These are phyloP conservation scores for Daldinia sp. DNA, from an alignment of 2,329 filamentous ascomycete genomes.

Conservation along the genomic window DNA sequence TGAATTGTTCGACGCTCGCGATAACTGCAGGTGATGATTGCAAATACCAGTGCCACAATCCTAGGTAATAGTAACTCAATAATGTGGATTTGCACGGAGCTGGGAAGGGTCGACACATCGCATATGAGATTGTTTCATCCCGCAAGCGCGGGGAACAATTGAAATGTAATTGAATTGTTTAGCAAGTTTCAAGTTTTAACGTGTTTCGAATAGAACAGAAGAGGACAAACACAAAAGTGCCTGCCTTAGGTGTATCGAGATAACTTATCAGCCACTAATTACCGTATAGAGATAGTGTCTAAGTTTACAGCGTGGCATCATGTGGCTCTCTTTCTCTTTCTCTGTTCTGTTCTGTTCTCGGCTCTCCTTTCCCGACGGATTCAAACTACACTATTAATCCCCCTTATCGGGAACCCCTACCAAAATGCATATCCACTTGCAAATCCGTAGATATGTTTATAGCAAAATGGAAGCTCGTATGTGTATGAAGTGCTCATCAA, in stretches of 20 bases:
- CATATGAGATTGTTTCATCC: constrained; percentile 5
- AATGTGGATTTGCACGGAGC: neutral
- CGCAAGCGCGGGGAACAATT: neutral
- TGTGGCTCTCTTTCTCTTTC: neutral
- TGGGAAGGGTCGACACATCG: neutral
- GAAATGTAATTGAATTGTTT: no score
- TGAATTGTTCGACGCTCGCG: neutral
- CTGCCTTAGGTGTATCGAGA: neutral
- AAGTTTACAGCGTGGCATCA: neutral
- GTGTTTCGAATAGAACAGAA: constrained; percentile 4
- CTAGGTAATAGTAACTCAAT: no score
- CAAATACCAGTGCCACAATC: neutral
- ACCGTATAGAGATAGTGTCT: neutral
- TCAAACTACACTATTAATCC: neutral
- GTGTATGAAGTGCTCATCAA: no score
- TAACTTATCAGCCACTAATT: neutral
- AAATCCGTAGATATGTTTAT: neutral
- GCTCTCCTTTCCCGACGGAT: neutral
- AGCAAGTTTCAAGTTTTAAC: neutral
- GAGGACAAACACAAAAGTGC: neutral
- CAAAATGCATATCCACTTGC: neutral
- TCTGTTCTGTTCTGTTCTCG: no score
- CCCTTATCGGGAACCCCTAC: neutral
- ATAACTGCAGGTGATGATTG: no score
- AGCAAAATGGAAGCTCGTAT: neutral